phyloP scores from a whole-genome alignment of 1,139 yeast genomes.

The Protomyces gravidus region DNA sequence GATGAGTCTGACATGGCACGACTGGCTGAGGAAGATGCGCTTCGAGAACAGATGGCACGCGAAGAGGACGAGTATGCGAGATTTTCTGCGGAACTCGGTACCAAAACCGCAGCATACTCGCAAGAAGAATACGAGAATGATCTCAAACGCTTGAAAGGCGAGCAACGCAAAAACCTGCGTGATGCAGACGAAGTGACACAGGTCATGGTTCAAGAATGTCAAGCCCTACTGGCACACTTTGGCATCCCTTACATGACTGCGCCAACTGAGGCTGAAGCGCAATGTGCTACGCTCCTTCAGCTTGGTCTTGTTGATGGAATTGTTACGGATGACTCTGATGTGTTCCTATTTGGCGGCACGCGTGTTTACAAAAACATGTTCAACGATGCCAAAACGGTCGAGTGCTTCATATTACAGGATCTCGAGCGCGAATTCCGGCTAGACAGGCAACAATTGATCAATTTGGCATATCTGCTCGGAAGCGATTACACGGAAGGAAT shows the following conservation, averaged over 20 bases:
- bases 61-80: constrained; percentile 71
- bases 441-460: constrained; percentile 59
- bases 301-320: constrained; percentile 85
- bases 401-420: constrained; percentile 64
- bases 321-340: constrained; percentile 95
- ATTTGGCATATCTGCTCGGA: constrained; percentile 75
- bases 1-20: constrained; percentile 29
- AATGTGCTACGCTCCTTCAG: constrained; percentile 72
- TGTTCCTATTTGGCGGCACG: constrained; percentile 88
- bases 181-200: constrained; percentile 90
- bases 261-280: constrained; percentile 98
- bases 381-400: constrained; percentile 87
- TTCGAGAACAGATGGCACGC: constrained; percentile 56
- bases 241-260: constrained; percentile 94
- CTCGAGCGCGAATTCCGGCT: constrained; percentile 65
- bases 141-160: constrained; percentile 49
- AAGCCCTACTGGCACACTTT: constrained; percentile 74
- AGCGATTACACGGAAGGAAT: constrained; percentile 93
- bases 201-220: constrained; percentile 83
- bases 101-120: constrained; percentile 8
- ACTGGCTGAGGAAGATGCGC: constrained; percentile 61
- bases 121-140: constrained; percentile 48
- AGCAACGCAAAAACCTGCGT: constrained; percentile 63
- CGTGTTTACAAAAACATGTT: constrained; percentile 87
- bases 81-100: constrained; percentile 52